Base-by-base conservation (phyloP, 2,329 filamentous ascomycete genomes). In the Dendryphion nanum region DNA sequence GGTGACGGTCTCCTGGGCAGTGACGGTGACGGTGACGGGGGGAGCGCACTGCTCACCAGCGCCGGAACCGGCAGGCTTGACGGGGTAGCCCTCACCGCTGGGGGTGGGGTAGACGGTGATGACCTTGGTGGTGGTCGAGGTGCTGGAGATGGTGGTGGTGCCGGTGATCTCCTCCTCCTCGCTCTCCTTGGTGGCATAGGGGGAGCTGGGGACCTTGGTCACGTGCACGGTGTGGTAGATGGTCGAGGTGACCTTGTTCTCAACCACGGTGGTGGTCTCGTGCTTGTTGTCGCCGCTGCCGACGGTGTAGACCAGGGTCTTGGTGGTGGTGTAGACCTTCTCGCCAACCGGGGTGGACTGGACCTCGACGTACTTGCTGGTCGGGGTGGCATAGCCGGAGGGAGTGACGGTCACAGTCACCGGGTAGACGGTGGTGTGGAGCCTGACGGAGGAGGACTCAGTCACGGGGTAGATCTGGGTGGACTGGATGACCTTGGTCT, bases 361-460 rank as follows among this genome's bases (percentile, higher is more conserved):
- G 43, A 41, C 42, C 30, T 42, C 31, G 14, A 26, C 13, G 17
- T 31, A 23, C 3, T 31, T 23, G 19, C 33, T 34, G 23, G 47
- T 42, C 30, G 36, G 41, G 15, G 43, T 46, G 34, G 38, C 40
- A 26, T 43, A 40, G 19, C 19, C 21, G 15, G 38, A 48, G n/a
- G 23, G 23, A n/a, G 23, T n/a, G 10, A 10, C 23, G n/a, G 23
- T 8, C 37, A 38, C 44, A 19, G 23, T 26, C 37, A 42, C 41
- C 24, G 69, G 63, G 57, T 69, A 72, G 55, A 72, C 57, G 26
- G 70, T 72, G 40, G 69, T 74, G 30, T 63, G 63, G 33, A 69
- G 50, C 20, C 66, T 48, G 26, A 71, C 48, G 13, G 61, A 39
- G 2, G 60, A 50, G 50, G 66, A 70, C 41, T 55, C 55, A 42